These are phyloP conservation scores for Hyaloscypha finlandica DNA, from an alignment of 495 filamentous ascomycete genomes.

Conservation along the genomic window DNA sequence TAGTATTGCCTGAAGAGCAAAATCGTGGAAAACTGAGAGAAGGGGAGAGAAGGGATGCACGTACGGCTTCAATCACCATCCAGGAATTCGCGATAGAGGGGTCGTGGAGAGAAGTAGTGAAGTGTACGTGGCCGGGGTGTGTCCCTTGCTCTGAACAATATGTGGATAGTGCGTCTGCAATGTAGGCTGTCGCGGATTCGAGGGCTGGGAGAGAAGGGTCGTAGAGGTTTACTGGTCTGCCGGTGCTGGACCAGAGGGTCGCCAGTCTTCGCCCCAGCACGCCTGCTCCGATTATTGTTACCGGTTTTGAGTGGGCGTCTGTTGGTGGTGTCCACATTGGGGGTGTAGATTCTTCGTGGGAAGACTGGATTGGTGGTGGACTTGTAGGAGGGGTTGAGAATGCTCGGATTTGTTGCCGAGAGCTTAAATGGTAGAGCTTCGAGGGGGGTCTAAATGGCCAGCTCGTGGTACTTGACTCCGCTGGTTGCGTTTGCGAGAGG, in stretches of 20 bases:
- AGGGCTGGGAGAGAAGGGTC: conserved; percentile 37
- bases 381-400: conserved; percentile 17
- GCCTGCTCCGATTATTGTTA: conserved; percentile 42
- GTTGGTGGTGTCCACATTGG: conserved; percentile 22
- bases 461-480: background rate
- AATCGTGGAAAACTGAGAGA: no score
- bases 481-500: background rate
- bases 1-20: no score
- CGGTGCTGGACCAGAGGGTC: conserved; percentile 41
- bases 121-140: conserved; percentile 39
- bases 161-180: conserved; percentile 39
- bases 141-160: conserved; percentile 34
- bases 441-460: background rate
- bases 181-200: conserved; percentile 34
- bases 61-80: conserved; percentile 33
- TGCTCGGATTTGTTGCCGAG: conserved; percentile 17
- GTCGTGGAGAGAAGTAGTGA: conserved; percentile 32
- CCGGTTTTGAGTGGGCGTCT: conserved; percentile 36
- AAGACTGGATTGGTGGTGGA: conserved; percentile 17
- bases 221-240: conserved; percentile 40
- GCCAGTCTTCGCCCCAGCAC: conserved; percentile 40
- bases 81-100: conserved; percentile 25
- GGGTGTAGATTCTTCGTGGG: background rate
- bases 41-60: no score
- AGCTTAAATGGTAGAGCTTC: background rate